Evolutionary conservation across 768 basidiomycete genomes (phyloP).

Genomic region (Tulasnella sp.): DNA sequence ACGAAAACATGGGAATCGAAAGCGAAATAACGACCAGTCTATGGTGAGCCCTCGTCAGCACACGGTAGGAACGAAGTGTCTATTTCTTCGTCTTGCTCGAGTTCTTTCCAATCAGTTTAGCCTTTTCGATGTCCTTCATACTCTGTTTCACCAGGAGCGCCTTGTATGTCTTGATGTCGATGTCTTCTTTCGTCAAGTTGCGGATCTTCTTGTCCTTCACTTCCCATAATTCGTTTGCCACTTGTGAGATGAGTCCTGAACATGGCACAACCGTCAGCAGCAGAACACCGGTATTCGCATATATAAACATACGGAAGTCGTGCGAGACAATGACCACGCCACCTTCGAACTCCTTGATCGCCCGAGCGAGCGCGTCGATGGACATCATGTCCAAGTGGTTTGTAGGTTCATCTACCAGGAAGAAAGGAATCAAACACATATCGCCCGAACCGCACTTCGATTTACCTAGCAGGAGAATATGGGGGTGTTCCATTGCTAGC

Average conservation of each 20-base stretch:
- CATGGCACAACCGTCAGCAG: background rate
- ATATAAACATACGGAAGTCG: conserved; percentile 74
- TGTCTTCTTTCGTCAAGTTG: conserved; percentile 71
- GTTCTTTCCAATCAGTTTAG: conserved; percentile 82
- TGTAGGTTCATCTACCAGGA: conserved; percentile 68
- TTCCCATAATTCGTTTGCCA: conserved; percentile 98
- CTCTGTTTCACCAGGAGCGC: conserved; percentile 69
- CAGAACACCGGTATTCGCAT: background rate
- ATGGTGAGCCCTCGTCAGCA: background rate
- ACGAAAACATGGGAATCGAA: too few relatives aligned
- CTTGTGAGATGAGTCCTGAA: conserved; percentile 85
- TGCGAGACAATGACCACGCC: conserved; percentile 99
- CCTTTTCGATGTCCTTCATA: conserved; percentile 77
- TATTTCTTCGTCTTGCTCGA: conserved; percentile 24
- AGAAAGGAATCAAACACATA: conserved; percentile 9
- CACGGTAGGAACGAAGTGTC: background rate
- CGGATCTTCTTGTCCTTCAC: conserved; percentile 87
- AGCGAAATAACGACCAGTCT: background rate
- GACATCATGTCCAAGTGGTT: conserved; percentile 98
- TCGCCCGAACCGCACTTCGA: conserved; percentile 29
- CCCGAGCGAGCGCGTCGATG: conserved; percentile 87
- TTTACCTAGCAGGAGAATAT: conserved; percentile 81
- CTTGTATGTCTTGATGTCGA: conserved; percentile 91
- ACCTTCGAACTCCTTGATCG: conserved; percentile 95
- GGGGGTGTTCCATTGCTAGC: conserved; percentile 94